Conservation (phyloP, 2,329 filamentous ascomycete genomes). For the Aspergillus awamori region DNA sequence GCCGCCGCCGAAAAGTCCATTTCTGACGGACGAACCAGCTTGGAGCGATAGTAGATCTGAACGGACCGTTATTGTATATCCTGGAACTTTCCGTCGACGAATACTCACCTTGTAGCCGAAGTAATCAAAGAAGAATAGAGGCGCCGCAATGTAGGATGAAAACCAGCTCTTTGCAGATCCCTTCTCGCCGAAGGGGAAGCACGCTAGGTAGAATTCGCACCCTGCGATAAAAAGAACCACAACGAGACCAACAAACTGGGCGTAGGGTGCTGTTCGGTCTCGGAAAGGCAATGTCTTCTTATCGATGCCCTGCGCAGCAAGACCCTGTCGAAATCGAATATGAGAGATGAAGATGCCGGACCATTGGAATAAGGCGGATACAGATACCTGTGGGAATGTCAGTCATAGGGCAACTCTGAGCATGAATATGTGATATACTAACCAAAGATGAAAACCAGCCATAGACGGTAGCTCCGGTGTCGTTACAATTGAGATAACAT, state of each 20-base stretch:
- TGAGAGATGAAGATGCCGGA: constrained; percentile 31
- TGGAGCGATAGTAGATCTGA: constrained; percentile 18
- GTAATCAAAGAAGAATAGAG: constrained; percentile 36
- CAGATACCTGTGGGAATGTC: constrained; percentile 25
- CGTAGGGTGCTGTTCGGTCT: constrained; percentile 29
- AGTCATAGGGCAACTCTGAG: not conserved
- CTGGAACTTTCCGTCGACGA: not conserved
- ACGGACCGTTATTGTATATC: constrained; percentile 17
- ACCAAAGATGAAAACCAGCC: constrained; percentile 38
- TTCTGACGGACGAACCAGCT: constrained; percentile 24
- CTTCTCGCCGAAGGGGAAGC: constrained; percentile 35
- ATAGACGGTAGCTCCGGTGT: constrained; percentile 32
- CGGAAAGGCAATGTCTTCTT: constrained; percentile 29
- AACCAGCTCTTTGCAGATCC: constrained; percentile 37
- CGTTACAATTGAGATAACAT: constrained; percentile 38
- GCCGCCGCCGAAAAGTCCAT: constrained; percentile 29
- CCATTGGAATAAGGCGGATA: constrained; percentile 37
- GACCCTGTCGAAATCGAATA: constrained; percentile 31
- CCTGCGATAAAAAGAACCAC: constrained; percentile 34
- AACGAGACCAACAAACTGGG: constrained; percentile 28
- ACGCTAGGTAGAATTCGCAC: constrained; percentile 38
- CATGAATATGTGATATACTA: not conserved
- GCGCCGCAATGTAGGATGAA: constrained; percentile 36
- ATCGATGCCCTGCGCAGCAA: constrained; percentile 32
- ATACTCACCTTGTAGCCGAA: constrained; percentile 27